These are phyloP conservation scores for Xylaria sp. DNA, from an alignment of 2,329 filamentous ascomycete species.

Conservation along the genomic window DNA sequence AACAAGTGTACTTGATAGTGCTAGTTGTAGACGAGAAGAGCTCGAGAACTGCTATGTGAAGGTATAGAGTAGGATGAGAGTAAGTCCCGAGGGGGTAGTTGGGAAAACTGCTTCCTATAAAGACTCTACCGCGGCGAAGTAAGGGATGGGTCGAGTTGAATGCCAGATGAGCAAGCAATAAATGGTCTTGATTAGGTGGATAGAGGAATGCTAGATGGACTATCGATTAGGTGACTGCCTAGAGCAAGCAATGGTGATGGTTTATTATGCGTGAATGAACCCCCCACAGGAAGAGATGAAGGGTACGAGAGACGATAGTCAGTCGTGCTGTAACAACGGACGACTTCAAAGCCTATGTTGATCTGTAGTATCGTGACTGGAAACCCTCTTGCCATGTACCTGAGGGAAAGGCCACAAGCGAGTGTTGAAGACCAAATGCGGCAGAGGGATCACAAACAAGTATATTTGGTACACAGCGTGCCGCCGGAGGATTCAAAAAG, in stretches of 20 bases:
- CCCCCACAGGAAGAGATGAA: slow-evolving; percentile 19
- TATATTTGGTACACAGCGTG: slow-evolving; percentile 51
- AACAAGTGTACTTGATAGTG: slow-evolving; percentile 6
- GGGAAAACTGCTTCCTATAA: slow-evolving; percentile 13
- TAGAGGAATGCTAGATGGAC: slow-evolving; percentile 15
- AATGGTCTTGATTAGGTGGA: slow-evolving; percentile 9
- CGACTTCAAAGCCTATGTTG: not conserved
- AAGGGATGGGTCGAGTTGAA: slow-evolving; percentile 2
- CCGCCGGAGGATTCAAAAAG: slow-evolving; percentile 50
- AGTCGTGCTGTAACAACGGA: slow-evolving; percentile 7
- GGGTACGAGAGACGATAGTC: slow-evolving; percentile 11
- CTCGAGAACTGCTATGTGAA: slow-evolving; percentile 9
- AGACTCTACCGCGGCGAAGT: slow-evolving; percentile 3
- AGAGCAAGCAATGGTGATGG: slow-evolving; percentile 13
- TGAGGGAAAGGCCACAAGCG: slow-evolving; percentile 18
- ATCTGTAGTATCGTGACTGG: slow-evolving; percentile 24
- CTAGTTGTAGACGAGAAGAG: slow-evolving; percentile 8
- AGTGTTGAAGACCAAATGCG: slow-evolving; percentile 27
- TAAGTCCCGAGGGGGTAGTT: not conserved
- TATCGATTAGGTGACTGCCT: slow-evolving; percentile 21
- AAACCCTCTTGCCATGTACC: slow-evolving; percentile 18
- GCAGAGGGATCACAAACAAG: slow-evolving; percentile 35
- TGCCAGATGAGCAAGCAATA: slow-evolving; percentile 11
- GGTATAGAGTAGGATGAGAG: slow-evolving; percentile 4
- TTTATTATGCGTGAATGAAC: slow-evolving; percentile 3